Conservation (phyloP, 2,329 filamentous ascomycete genomes). For the Grosmannia penicillata region DNA sequence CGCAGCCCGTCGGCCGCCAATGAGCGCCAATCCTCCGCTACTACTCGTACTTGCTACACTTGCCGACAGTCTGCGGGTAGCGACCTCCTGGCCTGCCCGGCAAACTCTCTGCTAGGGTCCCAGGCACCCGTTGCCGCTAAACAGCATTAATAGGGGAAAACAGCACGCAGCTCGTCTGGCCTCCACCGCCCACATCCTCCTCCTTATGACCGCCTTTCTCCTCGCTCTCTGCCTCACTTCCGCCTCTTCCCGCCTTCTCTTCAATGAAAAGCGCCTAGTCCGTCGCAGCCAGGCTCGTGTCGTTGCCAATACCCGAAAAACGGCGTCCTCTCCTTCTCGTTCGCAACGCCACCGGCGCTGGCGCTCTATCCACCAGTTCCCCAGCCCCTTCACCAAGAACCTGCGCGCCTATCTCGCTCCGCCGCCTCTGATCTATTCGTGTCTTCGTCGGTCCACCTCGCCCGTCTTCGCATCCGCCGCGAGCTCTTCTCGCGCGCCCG, state of each 20-base stretch:
- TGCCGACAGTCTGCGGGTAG: too few species aligned
- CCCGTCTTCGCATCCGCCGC: too few species aligned
- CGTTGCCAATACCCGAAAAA: slow-evolving; percentile 23
- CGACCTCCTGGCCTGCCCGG: too few species aligned
- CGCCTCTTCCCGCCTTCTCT: slow-evolving; percentile 28
- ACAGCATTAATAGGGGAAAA: slow-evolving; percentile 7
- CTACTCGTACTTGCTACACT: too few species aligned
- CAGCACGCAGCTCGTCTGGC: not conserved
- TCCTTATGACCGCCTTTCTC: slow-evolving; percentile 32
- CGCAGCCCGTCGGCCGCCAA: slow-evolving; percentile 6
- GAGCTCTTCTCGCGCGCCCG: not conserved
- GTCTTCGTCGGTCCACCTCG: too few species aligned
- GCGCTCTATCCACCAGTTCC: slow-evolving; percentile 15
- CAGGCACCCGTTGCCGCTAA: too few species aligned
- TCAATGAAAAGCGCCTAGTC: slow-evolving; percentile 27
- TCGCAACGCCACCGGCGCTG: slow-evolving; percentile 18
- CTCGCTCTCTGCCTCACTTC: slow-evolving; percentile 31
- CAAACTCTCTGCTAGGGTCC: too few species aligned
- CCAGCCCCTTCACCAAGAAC: not conserved
- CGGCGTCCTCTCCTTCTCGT: slow-evolving; percentile 17
- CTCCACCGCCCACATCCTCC: slow-evolving; percentile 2
- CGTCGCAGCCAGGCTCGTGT: slow-evolving; percentile 25
- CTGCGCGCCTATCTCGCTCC: not conserved
- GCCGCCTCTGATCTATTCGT: not conserved
- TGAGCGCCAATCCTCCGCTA: not conserved